Conservation (phyloP, 106 monocot genomes). For the Cymbidium sinense region DNA sequence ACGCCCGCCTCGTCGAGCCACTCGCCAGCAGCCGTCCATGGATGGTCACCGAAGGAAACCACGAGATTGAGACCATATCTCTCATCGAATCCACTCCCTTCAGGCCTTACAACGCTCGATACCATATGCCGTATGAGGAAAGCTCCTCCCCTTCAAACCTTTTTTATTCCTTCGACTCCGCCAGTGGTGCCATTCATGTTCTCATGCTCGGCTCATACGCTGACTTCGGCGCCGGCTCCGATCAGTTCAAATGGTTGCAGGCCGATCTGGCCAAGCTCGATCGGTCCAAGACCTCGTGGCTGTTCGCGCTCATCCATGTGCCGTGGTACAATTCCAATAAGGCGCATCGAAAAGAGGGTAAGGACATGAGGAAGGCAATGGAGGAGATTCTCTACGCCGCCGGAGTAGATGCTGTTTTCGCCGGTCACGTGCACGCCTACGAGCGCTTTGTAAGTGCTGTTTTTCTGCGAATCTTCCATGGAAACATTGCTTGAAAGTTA, state of each 20-base stretch:
- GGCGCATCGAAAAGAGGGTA: conserved; percentile 49
- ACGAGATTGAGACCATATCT: conserved; percentile 52
- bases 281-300: conserved; percentile 46
- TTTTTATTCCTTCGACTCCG: conserved; percentile 53
- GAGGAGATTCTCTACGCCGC: conserved; percentile 36
- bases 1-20: conserved; percentile 47
- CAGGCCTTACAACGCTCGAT: conserved; percentile 51
- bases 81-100: conserved; percentile 19
- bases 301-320: conserved; percentile 63
- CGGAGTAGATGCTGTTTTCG: conserved; percentile 46
- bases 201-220: conserved; percentile 60
- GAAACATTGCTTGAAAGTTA: no score
- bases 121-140: conserved; percentile 40
- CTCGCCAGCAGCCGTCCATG: conserved; percentile 45
- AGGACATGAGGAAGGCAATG: conserved; percentile 40
- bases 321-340: conserved; percentile 82
- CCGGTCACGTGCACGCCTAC: conserved; percentile 63
- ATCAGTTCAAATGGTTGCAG: conserved; percentile 43
- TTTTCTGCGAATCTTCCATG: no score
- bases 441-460: conserved; percentile 39
- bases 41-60: conserved; percentile 67
- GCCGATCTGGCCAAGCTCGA: conserved; percentile 40
- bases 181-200: conserved; percentile 34
- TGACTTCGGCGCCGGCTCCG: conserved; percentile 33
- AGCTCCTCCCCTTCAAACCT: conserved; percentile 47